Conservation (phyloP, 768 basidiomycete species). For the Lactarius hengduanensis region DNA sequence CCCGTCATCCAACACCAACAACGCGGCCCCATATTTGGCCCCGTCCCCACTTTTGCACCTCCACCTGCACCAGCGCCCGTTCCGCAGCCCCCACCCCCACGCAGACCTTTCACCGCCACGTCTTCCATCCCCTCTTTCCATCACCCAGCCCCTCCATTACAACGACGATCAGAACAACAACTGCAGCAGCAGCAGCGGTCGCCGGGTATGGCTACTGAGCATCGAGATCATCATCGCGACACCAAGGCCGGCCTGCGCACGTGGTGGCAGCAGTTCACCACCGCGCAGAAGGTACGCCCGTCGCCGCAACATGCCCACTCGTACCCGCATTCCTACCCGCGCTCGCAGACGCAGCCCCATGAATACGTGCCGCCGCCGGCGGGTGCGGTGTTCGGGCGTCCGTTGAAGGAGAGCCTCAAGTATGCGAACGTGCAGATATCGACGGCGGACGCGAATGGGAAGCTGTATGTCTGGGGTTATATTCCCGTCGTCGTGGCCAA, state of each 20-base stretch:
- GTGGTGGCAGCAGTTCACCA: conserved; percentile 80
- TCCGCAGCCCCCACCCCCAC: not conserved
- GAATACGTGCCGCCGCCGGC: conserved; percentile 39
- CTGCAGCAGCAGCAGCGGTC: conserved; percentile 18
- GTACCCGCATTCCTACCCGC: conserved; percentile 8
- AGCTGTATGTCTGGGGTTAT: conserved; percentile 88
- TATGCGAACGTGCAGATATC: conserved; percentile 94
- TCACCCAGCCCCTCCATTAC: conserved; percentile 1
- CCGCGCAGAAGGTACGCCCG: conserved; percentile 57
- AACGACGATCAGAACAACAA: conserved; percentile 8
- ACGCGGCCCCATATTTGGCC: not conserved
- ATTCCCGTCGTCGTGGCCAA: conserved; percentile 98
- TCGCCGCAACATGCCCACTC: conserved; percentile 23
- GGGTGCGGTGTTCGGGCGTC: conserved; percentile 74
- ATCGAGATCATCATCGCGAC: conserved; percentile 10
- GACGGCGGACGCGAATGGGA: conserved; percentile 78
- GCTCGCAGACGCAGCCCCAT: conserved; percentile 16
- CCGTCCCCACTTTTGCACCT: not conserved
- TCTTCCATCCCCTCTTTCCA: not conserved
- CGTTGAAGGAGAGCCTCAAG: conserved; percentile 77
- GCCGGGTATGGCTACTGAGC: conserved; percentile 2
- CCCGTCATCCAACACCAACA: not conserved
- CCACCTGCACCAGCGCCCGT: not conserved
- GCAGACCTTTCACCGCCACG: not conserved
- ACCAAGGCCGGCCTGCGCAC: conserved; percentile 50